phyloP scores from a whole-genome alignment of 345 rosid genomes.

The Syzygium oleosum region DNA sequence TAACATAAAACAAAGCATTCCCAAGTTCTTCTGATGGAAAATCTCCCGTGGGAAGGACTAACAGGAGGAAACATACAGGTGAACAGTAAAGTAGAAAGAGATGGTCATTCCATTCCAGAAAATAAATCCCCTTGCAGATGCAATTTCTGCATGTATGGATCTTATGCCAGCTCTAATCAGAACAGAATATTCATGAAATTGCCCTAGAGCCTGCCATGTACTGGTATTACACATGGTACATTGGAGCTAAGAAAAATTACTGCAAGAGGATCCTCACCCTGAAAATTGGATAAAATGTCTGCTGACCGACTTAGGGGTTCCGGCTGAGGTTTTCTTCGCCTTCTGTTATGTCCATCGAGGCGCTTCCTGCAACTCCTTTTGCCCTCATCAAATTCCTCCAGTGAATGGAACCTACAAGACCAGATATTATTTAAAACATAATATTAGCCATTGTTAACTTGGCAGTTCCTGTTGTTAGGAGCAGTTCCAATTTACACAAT shows the following conservation, averaged over 20 bases:
- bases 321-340: slow-evolving; percentile 44
- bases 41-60: not conserved
- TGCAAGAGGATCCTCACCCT: slow-evolving; percentile 17
- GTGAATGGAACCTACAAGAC: slow-evolving; percentile 32
- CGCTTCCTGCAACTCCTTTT: slow-evolving; percentile 58
- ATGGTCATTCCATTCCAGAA: not conserved
- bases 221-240: not conserved
- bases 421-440: not conserved
- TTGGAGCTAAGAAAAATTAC: not conserved
- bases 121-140: not conserved
- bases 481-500: not conserved
- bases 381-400: slow-evolving; percentile 54
- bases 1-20: not conserved
- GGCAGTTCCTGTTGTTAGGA: not conserved
- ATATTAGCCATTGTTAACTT: not conserved
- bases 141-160: not conserved
- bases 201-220: not conserved
- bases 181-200: not conserved
- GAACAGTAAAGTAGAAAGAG: not conserved
- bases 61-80: not conserved
- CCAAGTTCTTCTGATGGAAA: not conserved
- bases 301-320: slow-evolving; percentile 18
- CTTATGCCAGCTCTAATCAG: not conserved
- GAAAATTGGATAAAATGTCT: slow-evolving; percentile 22
- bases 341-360: slow-evolving; percentile 47